A percentile compares a stretch with the other conserved stretches of the same genome.
Conservation (phyloP, 2,329 filamentous ascomycete species). For the Botryotinia calthae region DNA sequence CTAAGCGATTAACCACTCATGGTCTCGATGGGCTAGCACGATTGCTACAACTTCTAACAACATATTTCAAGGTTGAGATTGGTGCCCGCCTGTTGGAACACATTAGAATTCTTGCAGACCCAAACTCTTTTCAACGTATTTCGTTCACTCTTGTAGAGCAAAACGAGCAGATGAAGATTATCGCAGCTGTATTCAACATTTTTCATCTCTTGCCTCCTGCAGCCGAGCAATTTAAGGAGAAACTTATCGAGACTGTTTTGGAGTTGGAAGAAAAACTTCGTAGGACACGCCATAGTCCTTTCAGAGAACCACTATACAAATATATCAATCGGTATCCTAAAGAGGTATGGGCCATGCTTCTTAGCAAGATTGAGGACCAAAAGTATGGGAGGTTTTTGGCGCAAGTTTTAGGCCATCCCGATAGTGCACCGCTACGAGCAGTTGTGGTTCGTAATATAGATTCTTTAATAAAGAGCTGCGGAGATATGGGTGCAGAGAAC, state of each 20-base stretch:
- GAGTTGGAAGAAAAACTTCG: slow-evolving; percentile 82
- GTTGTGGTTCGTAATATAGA: slow-evolving; percentile 72
- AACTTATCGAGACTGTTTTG: slow-evolving; percentile 85
- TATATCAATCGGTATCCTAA: slow-evolving; percentile 92
- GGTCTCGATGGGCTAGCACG: slow-evolving; percentile 89
- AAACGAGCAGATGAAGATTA: slow-evolving; percentile 87
- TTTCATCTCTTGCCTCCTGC: slow-evolving; percentile 93
- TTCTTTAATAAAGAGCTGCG: slow-evolving; percentile 65
- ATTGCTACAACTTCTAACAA: slow-evolving; percentile 85
- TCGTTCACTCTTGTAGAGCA: slow-evolving; percentile 96
- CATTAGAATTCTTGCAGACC: slow-evolving; percentile 84
- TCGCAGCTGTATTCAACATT: slow-evolving; percentile 91
- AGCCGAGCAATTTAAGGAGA: slow-evolving; percentile 86
- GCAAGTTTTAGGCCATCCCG: slow-evolving; percentile 74
- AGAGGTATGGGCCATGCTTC: slow-evolving; percentile 79
- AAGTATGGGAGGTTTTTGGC: slow-evolving; percentile 88
- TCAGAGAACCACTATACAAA: slow-evolving; percentile 84
- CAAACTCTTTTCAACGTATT: slow-evolving; percentile 75
- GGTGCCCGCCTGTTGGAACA: slow-evolving; percentile 90
- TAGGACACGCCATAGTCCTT: slow-evolving; percentile 85
- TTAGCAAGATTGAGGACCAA: slow-evolving; percentile 76
- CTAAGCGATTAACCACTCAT: slow-evolving; percentile 82
- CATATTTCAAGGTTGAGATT: slow-evolving; percentile 99
- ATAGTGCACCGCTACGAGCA: slow-evolving; percentile 72
- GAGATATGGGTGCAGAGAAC: slow-evolving; percentile 60